Percentiles rank a stretch among this genome's conserved stretches.
Evolutionary conservation across 352 stramenopile genomes (phyloP).

Genomic region (Pythium aquatile): DNA sequence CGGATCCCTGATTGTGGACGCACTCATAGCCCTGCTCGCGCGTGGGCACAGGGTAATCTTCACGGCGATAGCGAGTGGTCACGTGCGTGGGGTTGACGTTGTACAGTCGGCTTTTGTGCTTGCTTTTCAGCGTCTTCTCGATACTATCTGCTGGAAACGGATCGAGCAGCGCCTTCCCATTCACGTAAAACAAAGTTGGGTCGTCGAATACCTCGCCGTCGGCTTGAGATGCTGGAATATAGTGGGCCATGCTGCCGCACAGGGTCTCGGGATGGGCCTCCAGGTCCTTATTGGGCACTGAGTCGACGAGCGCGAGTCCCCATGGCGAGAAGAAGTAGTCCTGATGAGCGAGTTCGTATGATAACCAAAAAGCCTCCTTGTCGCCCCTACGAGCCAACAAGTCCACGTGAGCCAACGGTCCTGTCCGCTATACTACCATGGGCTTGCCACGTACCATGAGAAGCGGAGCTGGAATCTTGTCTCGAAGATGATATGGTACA

Average conservation of each 20-base stretch:
- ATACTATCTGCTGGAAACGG: conserved; percentile 39
- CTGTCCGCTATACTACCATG: no score
- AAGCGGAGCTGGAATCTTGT: conserved; percentile 59
- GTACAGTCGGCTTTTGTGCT: conserved; percentile 43
- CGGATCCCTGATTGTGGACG: conserved; percentile 22
- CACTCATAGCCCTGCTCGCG: conserved; percentile 28
- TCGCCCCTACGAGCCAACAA: conserved; percentile 26
- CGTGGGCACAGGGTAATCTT: conserved; percentile 22
- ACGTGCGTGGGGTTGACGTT: conserved; percentile 62
- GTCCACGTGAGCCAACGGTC: not conserved
- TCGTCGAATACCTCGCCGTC: conserved; percentile 14
- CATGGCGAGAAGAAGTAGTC: conserved; percentile 73
- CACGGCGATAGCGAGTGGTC: conserved; percentile 40
- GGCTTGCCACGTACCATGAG: conserved; percentile 35
- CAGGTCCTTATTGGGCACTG: conserved; percentile 51
- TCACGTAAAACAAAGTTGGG: conserved; percentile 55
- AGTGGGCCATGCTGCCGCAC: conserved; percentile 73
- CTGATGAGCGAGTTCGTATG: conserved; percentile 56
- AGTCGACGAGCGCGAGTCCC: conserved; percentile 55
- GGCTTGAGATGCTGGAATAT: conserved; percentile 34
- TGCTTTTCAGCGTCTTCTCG: conserved; percentile 21
- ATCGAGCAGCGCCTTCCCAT: conserved; percentile 64
- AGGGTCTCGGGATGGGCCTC: conserved; percentile 51
- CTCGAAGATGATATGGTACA: conserved; percentile 55
- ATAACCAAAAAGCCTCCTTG: conserved; percentile 69